Base-by-base conservation (phyloP, 2,329 filamentous ascomycete species). In the Drechmeria coniospora region DNA sequence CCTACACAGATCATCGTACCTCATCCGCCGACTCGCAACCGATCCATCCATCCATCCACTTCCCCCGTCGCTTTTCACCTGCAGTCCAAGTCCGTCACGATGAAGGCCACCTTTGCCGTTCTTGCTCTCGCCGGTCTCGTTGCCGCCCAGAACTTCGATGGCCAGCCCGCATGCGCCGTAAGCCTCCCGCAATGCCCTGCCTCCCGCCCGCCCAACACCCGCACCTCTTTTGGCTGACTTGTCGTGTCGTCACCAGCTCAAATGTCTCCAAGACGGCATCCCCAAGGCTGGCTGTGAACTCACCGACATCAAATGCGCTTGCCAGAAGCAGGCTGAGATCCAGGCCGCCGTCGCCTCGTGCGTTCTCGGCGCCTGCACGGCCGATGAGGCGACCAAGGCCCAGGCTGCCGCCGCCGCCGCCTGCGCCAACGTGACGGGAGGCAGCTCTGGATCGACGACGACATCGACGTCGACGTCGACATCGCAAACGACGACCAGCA, bases 131-230 rank as follows among this genome's bases (percentile, higher is more conserved):
- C 43, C 26, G 45, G 53, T 43, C 34, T 58, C 21, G 54, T 46
- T 23, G 46, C 48, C 27, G 56, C 54, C 18, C 54, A 59, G 41
- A 36, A 52, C 37, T 43, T 58, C 27, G 22, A 34, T 15, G 49
- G 43, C 21, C 36, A 52, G 31, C 51, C 56, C 25, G 12, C 39
- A 5, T 61, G 58, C 37, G 54, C 56, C 38, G 57, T 62, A 53
- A 35, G 56, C 49, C 7, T 9, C 13, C 23, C 9, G n/a, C n/a
- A n/a, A 15, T 12, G 8, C 8, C 14, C 11, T 9, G 25, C 11
- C 22, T 21, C 13, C 13, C 11, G 14, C 16, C 13, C 23, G 12
- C 2, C 19, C 13, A 15, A 18, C 13, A 13, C n/a, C n/a, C 11
- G 15, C 22, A 20, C 15, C 15, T 26, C 20, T 8, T 13, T 10